Evolutionary conservation across 306 rosid species (phyloP), one percentile per base, ranked within the genome.

Genomic region (Cicer judaicum): DNA sequence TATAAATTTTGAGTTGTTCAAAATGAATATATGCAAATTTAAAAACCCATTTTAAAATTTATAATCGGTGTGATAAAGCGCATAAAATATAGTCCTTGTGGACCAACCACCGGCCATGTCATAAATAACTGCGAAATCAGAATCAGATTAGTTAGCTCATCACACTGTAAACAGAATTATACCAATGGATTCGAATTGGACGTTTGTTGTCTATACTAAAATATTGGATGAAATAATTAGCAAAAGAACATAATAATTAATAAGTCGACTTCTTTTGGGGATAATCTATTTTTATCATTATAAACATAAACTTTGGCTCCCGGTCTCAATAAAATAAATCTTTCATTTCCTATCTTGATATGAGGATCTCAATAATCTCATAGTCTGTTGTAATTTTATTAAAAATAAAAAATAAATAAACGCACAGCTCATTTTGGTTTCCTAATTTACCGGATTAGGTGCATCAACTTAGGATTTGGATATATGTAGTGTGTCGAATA

Each of bases 91-190:
- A 7, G 59, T 16, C 1, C 8, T 10, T 56, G 66, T 7, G 29
- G 42, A 13, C 34, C 6, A 44, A 73, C 38, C 21, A 62, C 78
- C 60, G 70, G 14, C 50, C 40, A 0, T 14, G 7, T 36, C 4
- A 49, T 74, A 48, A 61, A 13, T 34, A 4, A 61, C 15, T 60
- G n/a, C 63, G 41, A 73, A 34, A 36, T 61, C 41, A 46, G 34
- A 24, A 24, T 2, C 34, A 24, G 19, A 55, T 55, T 3, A 18
- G 5, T 55, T 24, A 24, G 34, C 34, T 24, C 0, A 24, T 24
- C 34, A 24, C 34, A 24, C 34, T 24, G 34, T 24, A 24, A 24
- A 24, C 34, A 24, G 5, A 3, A 29, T 29, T 29, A 29, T 29
- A 29, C 4, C 2, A 2, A 24, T 24, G 34, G 34, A 24, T 24